Conservation (phyloP, 2,329 filamentous ascomycete genomes). For the Trichoderma atroviride region DNA sequence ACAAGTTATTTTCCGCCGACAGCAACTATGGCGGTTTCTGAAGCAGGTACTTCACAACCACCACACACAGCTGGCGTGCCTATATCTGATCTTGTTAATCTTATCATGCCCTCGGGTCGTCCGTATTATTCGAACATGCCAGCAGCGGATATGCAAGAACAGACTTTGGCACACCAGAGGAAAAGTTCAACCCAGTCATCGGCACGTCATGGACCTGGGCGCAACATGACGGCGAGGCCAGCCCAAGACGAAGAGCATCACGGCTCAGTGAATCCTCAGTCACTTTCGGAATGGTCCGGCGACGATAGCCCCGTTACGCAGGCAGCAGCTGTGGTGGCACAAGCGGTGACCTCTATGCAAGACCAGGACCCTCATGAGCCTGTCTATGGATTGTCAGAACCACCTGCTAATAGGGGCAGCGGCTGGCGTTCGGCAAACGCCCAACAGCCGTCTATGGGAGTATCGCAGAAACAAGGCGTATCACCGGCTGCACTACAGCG, state of each 20-base stretch:
- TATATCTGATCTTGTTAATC: constrained; percentile 24
- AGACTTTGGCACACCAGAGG: not conserved
- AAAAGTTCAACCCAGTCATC: not conserved
- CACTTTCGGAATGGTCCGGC: constrained; percentile 17
- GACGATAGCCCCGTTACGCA: constrained; percentile 14
- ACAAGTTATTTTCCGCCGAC: constrained; percentile 38
- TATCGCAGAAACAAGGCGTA: constrained; percentile 30
- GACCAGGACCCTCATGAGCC: constrained; percentile 15
- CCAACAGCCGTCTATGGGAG: constrained; percentile 35
- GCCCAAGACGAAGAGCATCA: not conserved
- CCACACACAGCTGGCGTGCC: constrained; percentile 28
- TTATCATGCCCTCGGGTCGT: constrained; percentile 31
- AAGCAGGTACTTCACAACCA: constrained; percentile 30
- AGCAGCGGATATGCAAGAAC: constrained; percentile 12
- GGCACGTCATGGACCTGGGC: not conserved
- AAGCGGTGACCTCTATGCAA: constrained; percentile 11
- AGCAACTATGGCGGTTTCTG: constrained; percentile 33
- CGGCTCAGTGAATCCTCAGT: not conserved
- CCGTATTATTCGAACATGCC: constrained; percentile 30
- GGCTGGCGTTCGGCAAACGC: constrained; percentile 28
- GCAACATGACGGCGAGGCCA: not conserved
- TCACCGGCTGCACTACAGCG: constrained; percentile 34
- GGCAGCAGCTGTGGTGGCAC: constrained; percentile 12
- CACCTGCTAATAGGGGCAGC: not conserved
- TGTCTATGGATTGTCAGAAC: not conserved